phyloP scores from a whole-genome alignment of 306 rosid species.

The Cajanus cajan region DNA sequence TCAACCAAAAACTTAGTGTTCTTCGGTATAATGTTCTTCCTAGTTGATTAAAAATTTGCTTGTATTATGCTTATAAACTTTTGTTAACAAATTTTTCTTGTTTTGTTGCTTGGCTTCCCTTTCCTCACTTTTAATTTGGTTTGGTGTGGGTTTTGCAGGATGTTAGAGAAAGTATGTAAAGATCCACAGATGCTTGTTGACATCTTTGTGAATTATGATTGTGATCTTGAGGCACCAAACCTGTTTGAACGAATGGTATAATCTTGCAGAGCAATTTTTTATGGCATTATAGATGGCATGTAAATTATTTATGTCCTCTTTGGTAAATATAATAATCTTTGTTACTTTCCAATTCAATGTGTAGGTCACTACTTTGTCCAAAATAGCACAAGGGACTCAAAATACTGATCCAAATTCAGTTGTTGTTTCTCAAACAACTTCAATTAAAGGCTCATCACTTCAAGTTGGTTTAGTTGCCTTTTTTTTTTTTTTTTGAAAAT shows the following conservation, averaged over 20 bases:
- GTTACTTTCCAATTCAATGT: constrained; percentile 33
- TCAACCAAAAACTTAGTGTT: constrained; percentile 88
- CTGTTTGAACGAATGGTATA: constrained; percentile 97
- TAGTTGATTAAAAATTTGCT: constrained; percentile 25
- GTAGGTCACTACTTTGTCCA: constrained; percentile 90
- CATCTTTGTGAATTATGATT: constrained; percentile 96
- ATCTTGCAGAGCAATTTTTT: constrained; percentile 17
- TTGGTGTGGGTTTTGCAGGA: constrained; percentile 60
- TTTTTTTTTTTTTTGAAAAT: constrained; percentile 23
- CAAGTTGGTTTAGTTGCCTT: constrained; percentile 63
- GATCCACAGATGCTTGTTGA: constrained; percentile 99
- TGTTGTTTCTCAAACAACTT: constrained; percentile 70
- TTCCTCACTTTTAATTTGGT: constrained; percentile 32
- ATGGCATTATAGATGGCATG: constrained; percentile 22
- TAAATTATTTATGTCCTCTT: neutral
- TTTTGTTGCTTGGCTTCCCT: constrained; percentile 24
- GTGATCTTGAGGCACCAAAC: constrained; percentile 99
- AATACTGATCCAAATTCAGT: constrained; percentile 78
- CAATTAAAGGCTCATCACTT: constrained; percentile 90
- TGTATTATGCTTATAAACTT: neutral
- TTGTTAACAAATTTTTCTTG: neutral
- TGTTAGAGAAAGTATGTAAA: constrained; percentile 92
- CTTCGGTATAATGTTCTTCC: constrained; percentile 67
- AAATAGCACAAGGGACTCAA: constrained; percentile 84
- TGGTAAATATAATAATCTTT: constrained; percentile 27